These are phyloP conservation scores for Penicillium sp. DNA, from an alignment of 2,329 filamentous ascomycete genomes.

Conservation along the genomic window DNA sequence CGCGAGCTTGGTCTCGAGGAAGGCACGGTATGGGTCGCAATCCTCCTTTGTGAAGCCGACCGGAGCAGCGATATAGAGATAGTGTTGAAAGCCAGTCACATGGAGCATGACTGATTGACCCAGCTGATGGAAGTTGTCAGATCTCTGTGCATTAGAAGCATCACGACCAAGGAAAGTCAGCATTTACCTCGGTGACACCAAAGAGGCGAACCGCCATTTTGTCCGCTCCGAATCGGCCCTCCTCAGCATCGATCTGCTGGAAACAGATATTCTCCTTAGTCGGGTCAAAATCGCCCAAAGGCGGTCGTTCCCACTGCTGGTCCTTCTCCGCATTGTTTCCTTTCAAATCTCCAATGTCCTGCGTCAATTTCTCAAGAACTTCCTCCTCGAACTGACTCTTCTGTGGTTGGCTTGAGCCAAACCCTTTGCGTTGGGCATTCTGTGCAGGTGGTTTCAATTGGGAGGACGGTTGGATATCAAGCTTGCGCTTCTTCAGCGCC, in stretches of 20 bases:
- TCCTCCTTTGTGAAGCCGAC: constrained; percentile 79
- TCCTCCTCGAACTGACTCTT: constrained; percentile 95
- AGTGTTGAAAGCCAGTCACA: constrained; percentile 94
- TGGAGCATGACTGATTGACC: constrained; percentile 95
- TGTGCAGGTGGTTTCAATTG: constrained; percentile 67
- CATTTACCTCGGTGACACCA: constrained; percentile 77
- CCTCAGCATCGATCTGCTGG: constrained; percentile 94
- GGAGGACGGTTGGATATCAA: constrained; percentile 62
- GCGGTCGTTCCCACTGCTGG: constrained; percentile 82
- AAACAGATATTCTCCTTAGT: constrained; percentile 77
- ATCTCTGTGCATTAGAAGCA: not conserved
- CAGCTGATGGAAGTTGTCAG: constrained; percentile 45
- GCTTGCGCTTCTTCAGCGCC: constrained; percentile 79
- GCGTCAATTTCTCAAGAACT: constrained; percentile 92
- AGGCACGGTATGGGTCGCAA: constrained; percentile 77
- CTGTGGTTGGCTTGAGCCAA: constrained; percentile 69
- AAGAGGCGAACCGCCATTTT: constrained; percentile 86
- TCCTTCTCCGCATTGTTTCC: constrained; percentile 89
- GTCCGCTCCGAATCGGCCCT: constrained; percentile 80
- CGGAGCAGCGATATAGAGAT: constrained; percentile 91
- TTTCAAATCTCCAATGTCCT: constrained; percentile 87
- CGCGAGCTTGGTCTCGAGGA: constrained; percentile 79
- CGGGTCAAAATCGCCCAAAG: constrained; percentile 66
- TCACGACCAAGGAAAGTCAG: constrained; percentile 16
- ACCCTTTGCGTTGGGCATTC: constrained; percentile 61